Base-by-base conservation (phyloP, 208 protist genomes). In the Acanthamoeba culbertsoni region DNA sequence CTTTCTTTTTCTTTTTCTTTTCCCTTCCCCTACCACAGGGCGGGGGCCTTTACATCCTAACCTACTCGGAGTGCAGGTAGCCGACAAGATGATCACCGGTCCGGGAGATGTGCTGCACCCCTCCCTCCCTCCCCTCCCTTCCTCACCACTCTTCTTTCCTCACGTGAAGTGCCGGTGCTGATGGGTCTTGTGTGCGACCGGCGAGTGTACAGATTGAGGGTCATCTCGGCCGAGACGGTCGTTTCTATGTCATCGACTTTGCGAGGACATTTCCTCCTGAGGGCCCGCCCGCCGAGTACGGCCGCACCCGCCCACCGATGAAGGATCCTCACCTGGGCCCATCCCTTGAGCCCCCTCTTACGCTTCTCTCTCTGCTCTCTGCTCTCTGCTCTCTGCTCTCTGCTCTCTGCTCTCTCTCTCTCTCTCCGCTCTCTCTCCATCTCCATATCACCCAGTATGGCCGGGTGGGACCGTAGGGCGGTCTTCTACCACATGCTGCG, bases 191-290 rank as follows among this genome's bases (percentile, higher is more conserved):
- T n/a, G n/a, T n/a, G n/a, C n/a, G n/a, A n/a, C n/a, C n/a, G n/a
- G n/a, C 40, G 5, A 79, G 59, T 68, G 16, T 20, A 14, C 5
- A 91, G 55, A 91, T 91, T n/a, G 86, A 91, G 73, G 86, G 86
- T 33, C 86, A 91, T 48, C 35, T 91, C 35, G 86, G 86, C 37
- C 12, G 43, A 26, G 86, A 91, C 57, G 57, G 57, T 10, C 31
- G 59, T 7, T 53, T 65, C 59, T 91, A 91, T 31, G 86, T 91
- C 14, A 65, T 91, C 35, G 86, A 91, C 86, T 73, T 45, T 18
- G 86, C 57, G 8, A 51, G 86, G 1, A 55, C 45, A 20, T 91
- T 91, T n/a, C 86, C 86, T 10, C 86, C 86, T 23, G 86, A 91
- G 35, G 57, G 55, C 37, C 86, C 59, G 37, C 79, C 79, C 0